phyloP scores from a whole-genome alignment of 1,284 basidiomycete species.

The Melampsora larici-populina region DNA sequence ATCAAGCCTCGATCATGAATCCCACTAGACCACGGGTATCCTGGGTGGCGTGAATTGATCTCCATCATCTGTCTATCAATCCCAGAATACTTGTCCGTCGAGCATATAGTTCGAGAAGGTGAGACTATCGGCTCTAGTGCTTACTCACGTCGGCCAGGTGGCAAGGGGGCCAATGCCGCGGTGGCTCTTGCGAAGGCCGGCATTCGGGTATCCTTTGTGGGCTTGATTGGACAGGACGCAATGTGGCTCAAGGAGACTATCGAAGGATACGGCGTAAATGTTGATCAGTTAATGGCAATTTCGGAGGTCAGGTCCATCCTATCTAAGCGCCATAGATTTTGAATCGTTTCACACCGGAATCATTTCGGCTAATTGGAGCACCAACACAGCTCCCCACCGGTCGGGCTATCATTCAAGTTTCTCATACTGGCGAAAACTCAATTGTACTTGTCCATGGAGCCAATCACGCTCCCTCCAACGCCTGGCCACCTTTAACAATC shows the following conservation, averaged over 20 bases:
- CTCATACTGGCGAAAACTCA: slow-evolving; percentile 24
- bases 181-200: slow-evolving; percentile 22
- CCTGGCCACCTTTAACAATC: slow-evolving; percentile 1
- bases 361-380: not conserved
- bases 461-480: slow-evolving; percentile 10
- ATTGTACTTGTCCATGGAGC: slow-evolving; percentile 22
- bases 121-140: slow-evolving; percentile 15
- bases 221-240: slow-evolving; percentile 13
- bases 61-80: not conserved
- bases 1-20: not conserved
- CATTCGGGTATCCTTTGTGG: slow-evolving; percentile 10
- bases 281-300: slow-evolving; percentile 8
- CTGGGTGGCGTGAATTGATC: not conserved
- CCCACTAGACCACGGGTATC: not conserved
- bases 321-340: too few species aligned
- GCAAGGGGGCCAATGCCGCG: slow-evolving; percentile 34
- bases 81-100: slow-evolving; percentile 30
- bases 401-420: slow-evolving; percentile 37
- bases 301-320: slow-evolving; percentile 4
- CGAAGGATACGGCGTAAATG: slow-evolving; percentile 9
- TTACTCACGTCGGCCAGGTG: slow-evolving; percentile 8
- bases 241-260: slow-evolving; percentile 16
- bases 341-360: not conserved
- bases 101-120: slow-evolving; percentile 18
- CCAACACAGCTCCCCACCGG: slow-evolving; percentile 18